Base-by-base conservation (phyloP, 2,329 filamentous ascomycete genomes). In the Sporothrix globosa region DNA sequence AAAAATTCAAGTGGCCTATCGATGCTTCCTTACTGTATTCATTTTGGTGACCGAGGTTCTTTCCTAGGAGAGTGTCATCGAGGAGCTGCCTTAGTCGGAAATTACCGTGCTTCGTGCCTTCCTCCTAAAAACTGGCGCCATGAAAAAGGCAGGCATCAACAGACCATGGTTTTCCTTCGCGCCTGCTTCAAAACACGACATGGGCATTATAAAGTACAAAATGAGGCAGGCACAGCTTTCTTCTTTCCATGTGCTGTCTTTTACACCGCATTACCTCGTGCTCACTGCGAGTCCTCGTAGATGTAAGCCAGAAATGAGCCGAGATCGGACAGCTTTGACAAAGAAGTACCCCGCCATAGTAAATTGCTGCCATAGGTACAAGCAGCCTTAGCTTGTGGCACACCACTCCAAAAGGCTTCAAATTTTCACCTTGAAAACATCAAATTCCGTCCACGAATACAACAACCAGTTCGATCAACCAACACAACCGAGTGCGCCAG, bases 271-370 rank as follows among this genome's bases (percentile, higher is more conserved):
- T 30, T 30, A 5, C 6, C 1, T 6, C 19, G 6, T 13, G 1
- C 30, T 50, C 5, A 11, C 27, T n/a, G 46, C 50, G 44, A 10
- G 1, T 50, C 14, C 41, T 41, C 17, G 17, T 48, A 34, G 7
- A 11, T 14, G 52, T 52, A 46, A 9, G 52, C 44, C 53, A 60
- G 21, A n/a, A n/a, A n/a, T 21, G 50, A 71, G 71, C 73, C 71
- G 73, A 73, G 17, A 73, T 73, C 73, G 71, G 73, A 56, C 73
- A 66, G 44, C 27, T 46, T 14, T 44, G 34, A 53, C 66, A 53
- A 56, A 60, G 68, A 73, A 61, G 71, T 72, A 71, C 72, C 72
- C 72, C 72, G 65, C 72, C 71, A 56, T 69, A 67, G 46, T 71
- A 19, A 41, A 41, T 56, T 53, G 71, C 68, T 53, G 54, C 48